Evolutionary conservation across 2,329 filamentous ascomycete species (phyloP), one percentile per base, ranked within the genome.

Genomic region (Alternaria conjuncta): DNA sequence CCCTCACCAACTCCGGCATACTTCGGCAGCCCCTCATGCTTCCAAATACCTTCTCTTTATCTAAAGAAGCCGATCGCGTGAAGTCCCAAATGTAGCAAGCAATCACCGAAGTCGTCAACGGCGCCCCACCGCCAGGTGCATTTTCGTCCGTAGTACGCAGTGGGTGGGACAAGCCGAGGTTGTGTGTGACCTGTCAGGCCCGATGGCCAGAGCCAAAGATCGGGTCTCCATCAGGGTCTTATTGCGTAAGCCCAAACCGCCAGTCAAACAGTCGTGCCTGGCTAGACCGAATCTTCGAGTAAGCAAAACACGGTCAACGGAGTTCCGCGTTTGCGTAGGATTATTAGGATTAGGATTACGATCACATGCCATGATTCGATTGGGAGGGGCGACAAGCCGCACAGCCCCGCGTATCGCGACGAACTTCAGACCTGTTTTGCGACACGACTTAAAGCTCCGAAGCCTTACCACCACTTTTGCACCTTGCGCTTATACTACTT

Each of bases 351-450:
- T 13, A 32, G 12, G 20, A 21, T 23, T 51, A 20, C 28, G 25
- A 51, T 46, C 62, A 63, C 60, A 63, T 63, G 55, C 47, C 60
- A 66, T 66, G 63, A 57, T 63, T 60, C 63, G 60, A 58, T 41
- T 56, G 50, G 56, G 55, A 41, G 30, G 49, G 49, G 49, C 49
- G 30, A 53, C 49, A 53, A 63, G 56, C 32, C 32, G 32, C 64
- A 64, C 64, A 51, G 64, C 64, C 61, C 64, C 64, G 61, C 60
- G 53, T 23, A 20, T 54, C 46, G 54, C 54, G 54, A 56, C 54
- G 11, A 56, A 56, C 54, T 45, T 56, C 54, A 56, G 54, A 25
- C 41, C 54, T 32, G 23, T 30, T 56, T 44, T 36, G 21, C 47
- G 21, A 28, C 45, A 43, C 23, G 36, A 36, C 56, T 47, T 50